Percentiles rank a stretch among this genome's conserved stretches.
phyloP scores from a whole-genome alignment of 2,329 filamentous ascomycete species.

The Fusarium oligoseptatum region DNA sequence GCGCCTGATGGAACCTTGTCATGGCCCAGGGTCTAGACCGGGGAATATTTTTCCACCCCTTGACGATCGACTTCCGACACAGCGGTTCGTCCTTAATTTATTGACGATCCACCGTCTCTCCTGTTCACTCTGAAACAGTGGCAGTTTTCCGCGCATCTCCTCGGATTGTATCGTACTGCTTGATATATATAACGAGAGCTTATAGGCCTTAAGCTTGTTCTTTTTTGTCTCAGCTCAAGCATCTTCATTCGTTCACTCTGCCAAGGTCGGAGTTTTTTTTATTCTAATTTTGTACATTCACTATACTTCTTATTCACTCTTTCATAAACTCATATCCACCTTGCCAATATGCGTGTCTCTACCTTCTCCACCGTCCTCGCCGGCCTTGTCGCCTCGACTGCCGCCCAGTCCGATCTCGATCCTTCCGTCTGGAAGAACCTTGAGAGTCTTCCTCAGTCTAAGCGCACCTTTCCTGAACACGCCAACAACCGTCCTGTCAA shows the following conservation, averaged over 20 bases:
- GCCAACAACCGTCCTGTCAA: conserved; percentile 34
- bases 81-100: conserved; percentile 3
- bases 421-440: conserved; percentile 33
- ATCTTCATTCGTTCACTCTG: conserved; percentile 19
- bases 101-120: not conserved
- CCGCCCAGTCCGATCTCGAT: conserved; percentile 35
- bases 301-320: not conserved
- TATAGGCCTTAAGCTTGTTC: not conserved
- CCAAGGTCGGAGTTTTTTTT: conserved; percentile 11
- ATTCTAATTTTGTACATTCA: conserved; percentile 9
- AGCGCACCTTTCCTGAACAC: not conserved
- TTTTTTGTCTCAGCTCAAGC: not conserved
- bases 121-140: not conserved
- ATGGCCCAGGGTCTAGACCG: not conserved
- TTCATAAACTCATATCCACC: conserved; percentile 4
- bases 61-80: not conserved
- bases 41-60: conserved; percentile 9
- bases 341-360: conserved; percentile 19
- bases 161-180: not conserved
- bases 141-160: not conserved
- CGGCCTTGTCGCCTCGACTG: conserved; percentile 17
- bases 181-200: not conserved
- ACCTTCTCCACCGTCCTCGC: conserved; percentile 4
- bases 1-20: not conserved
- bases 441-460: conserved; percentile 13